Conservation (phyloP, 2,329 filamentous ascomycete genomes). For the Alternaria angustiovoidea region DNA sequence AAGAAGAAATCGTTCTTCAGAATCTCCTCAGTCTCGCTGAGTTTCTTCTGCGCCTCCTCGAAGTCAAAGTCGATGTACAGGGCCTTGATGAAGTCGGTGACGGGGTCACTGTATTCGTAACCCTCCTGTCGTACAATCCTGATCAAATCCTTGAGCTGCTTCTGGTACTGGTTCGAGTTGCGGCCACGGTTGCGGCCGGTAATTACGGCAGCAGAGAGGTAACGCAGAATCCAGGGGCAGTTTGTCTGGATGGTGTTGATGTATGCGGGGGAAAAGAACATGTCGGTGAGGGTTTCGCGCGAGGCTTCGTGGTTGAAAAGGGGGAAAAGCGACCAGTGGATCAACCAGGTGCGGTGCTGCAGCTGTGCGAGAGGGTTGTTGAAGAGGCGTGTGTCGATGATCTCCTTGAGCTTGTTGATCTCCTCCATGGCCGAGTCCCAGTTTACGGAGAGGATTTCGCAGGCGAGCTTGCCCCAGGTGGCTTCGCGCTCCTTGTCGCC, state of each 20-base stretch:
- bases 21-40: conserved; percentile 87
- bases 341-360: conserved; percentile 93
- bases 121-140: conserved; percentile 95
- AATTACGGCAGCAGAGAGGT: conserved; percentile 92
- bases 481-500: conserved; percentile 96
- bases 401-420: conserved; percentile 69
- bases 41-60: conserved; percentile 91
- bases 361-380: conserved; percentile 96
- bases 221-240: conserved; percentile 95
- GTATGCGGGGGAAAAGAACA: conserved; percentile 96
- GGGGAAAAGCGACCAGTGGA: conserved; percentile 98
- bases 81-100: conserved; percentile 95
- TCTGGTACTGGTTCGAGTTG: conserved; percentile 91
- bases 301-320: conserved; percentile 97
- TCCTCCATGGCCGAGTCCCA: conserved; percentile 86
- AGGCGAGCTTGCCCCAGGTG: conserved; percentile 97
- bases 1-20: conserved; percentile 96
- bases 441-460: conserved; percentile 91
- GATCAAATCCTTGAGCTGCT: conserved; percentile 97
- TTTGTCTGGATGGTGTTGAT: conserved; percentile 99
- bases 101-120: conserved; percentile 96
- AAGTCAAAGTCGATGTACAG: conserved; percentile 97
- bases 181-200: conserved; percentile 76
- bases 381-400: conserved; percentile 93
- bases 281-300: conserved; percentile 88